phyloP scores from a whole-genome alignment of 2,329 filamentous ascomycete species.

The Dactylellina leptospora region DNA sequence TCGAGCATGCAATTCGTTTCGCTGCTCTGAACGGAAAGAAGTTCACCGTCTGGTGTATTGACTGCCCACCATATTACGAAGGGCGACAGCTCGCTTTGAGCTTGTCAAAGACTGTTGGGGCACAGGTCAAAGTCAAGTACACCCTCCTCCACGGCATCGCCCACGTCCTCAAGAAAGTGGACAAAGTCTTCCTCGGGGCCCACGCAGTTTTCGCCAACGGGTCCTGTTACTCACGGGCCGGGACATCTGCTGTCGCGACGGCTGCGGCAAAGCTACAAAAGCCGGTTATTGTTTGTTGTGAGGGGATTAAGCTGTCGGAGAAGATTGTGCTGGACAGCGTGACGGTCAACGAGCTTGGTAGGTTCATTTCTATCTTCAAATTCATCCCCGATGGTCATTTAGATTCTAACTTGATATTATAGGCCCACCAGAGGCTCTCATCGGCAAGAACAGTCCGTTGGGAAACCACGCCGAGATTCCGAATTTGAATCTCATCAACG shows the following conservation, averaged over 20 bases:
- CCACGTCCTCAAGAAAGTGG: conserved; percentile 75
- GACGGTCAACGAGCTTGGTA: conserved; percentile 78
- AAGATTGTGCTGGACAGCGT: conserved; percentile 90
- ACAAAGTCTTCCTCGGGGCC: conserved; percentile 82
- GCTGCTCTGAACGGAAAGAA: conserved; percentile 75
- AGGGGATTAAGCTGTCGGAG: conserved; percentile 93
- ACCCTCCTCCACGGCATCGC: conserved; percentile 79
- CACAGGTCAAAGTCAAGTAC: conserved; percentile 83
- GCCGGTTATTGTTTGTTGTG: conserved; percentile 87
- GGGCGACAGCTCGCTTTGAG: conserved; percentile 75
- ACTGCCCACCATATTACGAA: conserved; percentile 76
- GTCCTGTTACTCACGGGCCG: conserved; percentile 83
- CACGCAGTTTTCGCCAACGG: conserved; percentile 97
- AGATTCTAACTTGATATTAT: conserved; percentile 70
- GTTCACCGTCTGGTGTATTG: conserved; percentile 86
- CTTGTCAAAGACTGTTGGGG: conserved; percentile 73
- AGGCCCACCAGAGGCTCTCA: conserved; percentile 55
- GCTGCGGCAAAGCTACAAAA: conserved; percentile 78
- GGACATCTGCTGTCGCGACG: conserved; percentile 86
- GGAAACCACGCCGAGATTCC: conserved; percentile 68
- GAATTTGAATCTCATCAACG: conserved; percentile 72
- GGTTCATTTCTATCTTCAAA: not conserved
- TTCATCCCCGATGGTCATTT: conserved; percentile 79
- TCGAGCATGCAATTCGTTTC: conserved; percentile 80
- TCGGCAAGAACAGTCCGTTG: conserved; percentile 60